These are phyloP conservation scores for Ceratocystis destructans DNA, from an alignment of 2,329 filamentous ascomycete species.

Conservation along the genomic window DNA sequence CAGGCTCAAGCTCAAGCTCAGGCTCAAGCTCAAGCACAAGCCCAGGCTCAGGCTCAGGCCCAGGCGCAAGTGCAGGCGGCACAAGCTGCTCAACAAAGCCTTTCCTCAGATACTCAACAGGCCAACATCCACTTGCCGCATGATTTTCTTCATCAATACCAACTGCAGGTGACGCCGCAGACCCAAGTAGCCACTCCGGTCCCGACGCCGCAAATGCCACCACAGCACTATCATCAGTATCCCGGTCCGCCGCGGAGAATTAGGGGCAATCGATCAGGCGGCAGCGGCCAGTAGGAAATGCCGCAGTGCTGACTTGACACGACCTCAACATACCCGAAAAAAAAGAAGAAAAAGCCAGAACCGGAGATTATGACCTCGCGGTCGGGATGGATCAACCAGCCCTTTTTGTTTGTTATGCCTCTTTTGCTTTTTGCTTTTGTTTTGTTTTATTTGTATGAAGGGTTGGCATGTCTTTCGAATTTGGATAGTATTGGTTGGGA, in stretches of 20 bases:
- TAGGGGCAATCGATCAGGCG: background rate
- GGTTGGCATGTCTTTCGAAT: background rate
- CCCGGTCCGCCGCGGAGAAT: slow-evolving; percentile 12
- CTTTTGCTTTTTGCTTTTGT: background rate
- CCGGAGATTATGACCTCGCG: slow-evolving; percentile 7
- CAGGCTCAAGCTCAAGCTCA: slow-evolving; percentile 10
- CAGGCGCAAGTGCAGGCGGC: slow-evolving; percentile 19
- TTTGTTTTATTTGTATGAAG: background rate
- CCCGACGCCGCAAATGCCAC: slow-evolving; percentile 10
- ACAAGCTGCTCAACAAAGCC: slow-evolving; percentile 20
- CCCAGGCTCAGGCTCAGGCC: slow-evolving; percentile 22
- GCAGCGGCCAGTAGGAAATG: background rate
- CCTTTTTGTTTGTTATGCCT: background rate
- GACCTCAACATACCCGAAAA: background rate
- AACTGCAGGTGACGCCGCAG: slow-evolving; percentile 13
- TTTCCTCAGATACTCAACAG: slow-evolving; percentile 8
- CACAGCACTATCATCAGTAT: slow-evolving; percentile 15
- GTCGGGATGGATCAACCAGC: background rate
- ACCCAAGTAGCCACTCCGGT: slow-evolving; percentile 3
- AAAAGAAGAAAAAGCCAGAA: background rate
- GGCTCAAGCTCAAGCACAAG: slow-evolving; percentile 11
- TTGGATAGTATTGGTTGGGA: slow-evolving; percentile 6
- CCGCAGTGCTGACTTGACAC: background rate
- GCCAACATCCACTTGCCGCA: slow-evolving; percentile 1
- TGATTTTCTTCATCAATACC: slow-evolving; percentile 18